Conservation (phyloP, 2,329 filamentous ascomycete genomes). For the Ascochyta rabiei region DNA sequence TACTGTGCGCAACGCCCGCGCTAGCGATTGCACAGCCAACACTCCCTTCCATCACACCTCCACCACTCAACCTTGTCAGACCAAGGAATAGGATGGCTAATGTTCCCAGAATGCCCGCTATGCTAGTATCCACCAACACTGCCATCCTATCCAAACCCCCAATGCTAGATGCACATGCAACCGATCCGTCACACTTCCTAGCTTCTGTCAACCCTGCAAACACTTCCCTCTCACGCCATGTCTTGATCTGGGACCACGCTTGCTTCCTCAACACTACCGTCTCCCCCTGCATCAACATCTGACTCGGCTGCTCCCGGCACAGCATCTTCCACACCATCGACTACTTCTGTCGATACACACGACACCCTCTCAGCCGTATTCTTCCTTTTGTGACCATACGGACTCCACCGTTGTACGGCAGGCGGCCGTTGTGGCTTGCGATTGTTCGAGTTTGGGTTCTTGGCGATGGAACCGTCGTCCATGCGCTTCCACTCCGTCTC, state of each 20-base stretch:
- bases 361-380: constrained; percentile 24
- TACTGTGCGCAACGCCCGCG: constrained; percentile 13
- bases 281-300: not conserved
- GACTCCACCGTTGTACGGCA: constrained; percentile 40
- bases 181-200: not conserved
- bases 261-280: constrained; percentile 1
- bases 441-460: constrained; percentile 43
- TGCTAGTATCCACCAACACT: constrained; percentile 12
- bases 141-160: constrained; percentile 26
- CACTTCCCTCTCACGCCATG: constrained; percentile 7
- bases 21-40: constrained; percentile 18
- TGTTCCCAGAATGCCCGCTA: not conserved
- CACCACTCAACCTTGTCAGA: no score
- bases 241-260: constrained; percentile 26
- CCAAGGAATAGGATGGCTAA: not conserved
- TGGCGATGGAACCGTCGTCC: constrained; percentile 47
- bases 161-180: constrained; percentile 23
- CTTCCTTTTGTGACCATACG: constrained; percentile 42
- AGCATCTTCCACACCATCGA: constrained; percentile 19
- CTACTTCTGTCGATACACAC: constrained; percentile 32
- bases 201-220: not conserved
- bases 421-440: constrained; percentile 36
- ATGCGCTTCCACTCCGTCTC: constrained; percentile 47
- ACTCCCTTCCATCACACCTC: not conserved
- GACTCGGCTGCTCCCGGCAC: constrained; percentile 11